Percentiles rank a stretch among this genome's conserved stretches.
phyloP scores from a whole-genome alignment of 1,284 basidiomycete species.

The Cutaneotrichosporon spelunceum region DNA sequence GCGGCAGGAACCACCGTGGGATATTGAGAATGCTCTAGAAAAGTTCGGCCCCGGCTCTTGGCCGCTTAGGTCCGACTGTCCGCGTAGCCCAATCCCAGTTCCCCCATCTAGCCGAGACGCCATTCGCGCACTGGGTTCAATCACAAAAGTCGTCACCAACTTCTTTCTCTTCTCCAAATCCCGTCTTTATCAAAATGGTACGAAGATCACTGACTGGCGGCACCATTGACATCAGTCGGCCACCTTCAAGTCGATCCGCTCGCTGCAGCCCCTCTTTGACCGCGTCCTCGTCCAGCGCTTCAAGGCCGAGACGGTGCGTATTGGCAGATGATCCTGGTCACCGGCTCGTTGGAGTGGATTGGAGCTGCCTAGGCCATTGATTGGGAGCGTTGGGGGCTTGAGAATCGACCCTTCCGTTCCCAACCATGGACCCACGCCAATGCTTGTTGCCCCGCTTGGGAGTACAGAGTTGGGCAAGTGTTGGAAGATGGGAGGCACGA shows the following conservation, averaged over 20 bases:
- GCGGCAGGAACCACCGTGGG: slow-evolving; percentile 15
- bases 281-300: slow-evolving; percentile 95
- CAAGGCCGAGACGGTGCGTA: slow-evolving; percentile 81
- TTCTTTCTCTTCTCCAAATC: slow-evolving; percentile 1
- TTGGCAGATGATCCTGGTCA: too few species aligned
- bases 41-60: slow-evolving; percentile 6
- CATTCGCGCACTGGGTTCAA: neutral
- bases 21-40: slow-evolving; percentile 26
- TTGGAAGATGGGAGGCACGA: neutral
- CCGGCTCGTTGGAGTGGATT: too few species aligned
- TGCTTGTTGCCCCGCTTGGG: too few species aligned
- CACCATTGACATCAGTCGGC: slow-evolving; percentile 40
- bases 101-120: slow-evolving; percentile 1
- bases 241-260: slow-evolving; percentile 92
- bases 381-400: too few species aligned
- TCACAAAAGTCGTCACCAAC: slow-evolving; percentile 5
- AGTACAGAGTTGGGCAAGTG: too few species aligned
- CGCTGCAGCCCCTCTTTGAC: slow-evolving; percentile 88
- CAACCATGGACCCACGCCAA: too few species aligned
- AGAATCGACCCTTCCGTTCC: too few species aligned
- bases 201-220: slow-evolving; percentile 3
- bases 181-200: slow-evolving; percentile 24
- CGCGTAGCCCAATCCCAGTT: too few species aligned
- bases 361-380: too few species aligned
- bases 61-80: slow-evolving; percentile 6